Percentiles rank a stretch among this genome's conserved stretches.
These are phyloP conservation scores for Fallopia convolvulus DNA, from an alignment of 148 eudicot genomes.

Conservation along the genomic window DNA sequence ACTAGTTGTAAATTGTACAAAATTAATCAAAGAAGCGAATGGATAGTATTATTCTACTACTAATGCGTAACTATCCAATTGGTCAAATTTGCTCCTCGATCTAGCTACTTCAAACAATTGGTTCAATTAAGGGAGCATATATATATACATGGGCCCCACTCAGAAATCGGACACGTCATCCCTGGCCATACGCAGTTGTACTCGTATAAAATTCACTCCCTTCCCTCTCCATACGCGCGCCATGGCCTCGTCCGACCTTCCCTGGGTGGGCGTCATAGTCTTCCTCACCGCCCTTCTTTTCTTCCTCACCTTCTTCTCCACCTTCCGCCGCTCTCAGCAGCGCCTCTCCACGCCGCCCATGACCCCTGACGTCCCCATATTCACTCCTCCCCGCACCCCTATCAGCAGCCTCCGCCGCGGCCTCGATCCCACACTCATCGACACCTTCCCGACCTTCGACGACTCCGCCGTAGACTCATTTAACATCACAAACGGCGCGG, in stretches of 20 bases:
- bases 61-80: too few species aligned
- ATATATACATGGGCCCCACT: too few species aligned
- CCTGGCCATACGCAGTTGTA: too few species aligned
- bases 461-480: conserved; percentile 26
- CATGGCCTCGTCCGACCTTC: background rate
- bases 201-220: background rate
- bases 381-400: background rate
- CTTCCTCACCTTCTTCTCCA: conserved; percentile 58
- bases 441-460: conserved; percentile 34
- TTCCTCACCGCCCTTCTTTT: conserved; percentile 45
- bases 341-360: conserved; percentile 4
- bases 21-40: too few species aligned
- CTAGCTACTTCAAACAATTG: too few species aligned
- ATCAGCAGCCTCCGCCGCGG: conserved; percentile 29
- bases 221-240: background rate
- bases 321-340: conserved; percentile 37
- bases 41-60: too few species aligned
- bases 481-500: conserved; percentile 42
- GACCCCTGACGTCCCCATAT: background rate
- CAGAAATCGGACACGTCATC: too few species aligned
- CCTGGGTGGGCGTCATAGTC: conserved; percentile 40
- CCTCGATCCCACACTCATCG: conserved; percentile 29
- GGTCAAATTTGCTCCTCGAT: too few species aligned
- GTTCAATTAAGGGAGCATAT: too few species aligned
- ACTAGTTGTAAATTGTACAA: too few species aligned